Evolutionary conservation across 805 yeast species (phyloP).

Genomic region (Saccharomyces kudriavzevii): DNA sequence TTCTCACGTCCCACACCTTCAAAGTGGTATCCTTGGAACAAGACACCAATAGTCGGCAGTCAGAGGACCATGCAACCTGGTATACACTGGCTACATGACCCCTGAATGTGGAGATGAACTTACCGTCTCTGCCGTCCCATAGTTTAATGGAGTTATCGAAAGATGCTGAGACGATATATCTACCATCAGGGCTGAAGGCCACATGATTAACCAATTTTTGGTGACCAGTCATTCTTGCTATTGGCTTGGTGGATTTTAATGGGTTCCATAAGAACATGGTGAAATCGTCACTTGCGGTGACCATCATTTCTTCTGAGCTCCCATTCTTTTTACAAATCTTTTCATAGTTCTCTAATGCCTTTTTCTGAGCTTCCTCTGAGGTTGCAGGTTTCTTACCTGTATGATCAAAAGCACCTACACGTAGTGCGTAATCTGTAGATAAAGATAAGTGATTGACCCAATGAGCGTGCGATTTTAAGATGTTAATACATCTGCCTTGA

Average conservation of each 20-base stretch:
- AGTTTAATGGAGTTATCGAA: conserved; percentile 91
- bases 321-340: conserved; percentile 50
- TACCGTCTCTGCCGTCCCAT: conserved; percentile 94
- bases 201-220: conserved; percentile 95
- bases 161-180: conserved; percentile 82
- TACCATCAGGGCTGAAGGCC: conserved; percentile 90
- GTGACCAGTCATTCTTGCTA: conserved; percentile 94
- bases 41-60: conserved; percentile 81
- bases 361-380: conserved; percentile 40
- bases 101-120: conserved; percentile 78
- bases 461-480: conserved; percentile 85
- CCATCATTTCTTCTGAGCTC: conserved; percentile 72
- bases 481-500: conserved; percentile 69
- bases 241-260: conserved; percentile 64
- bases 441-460: conserved; percentile 95
- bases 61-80: conserved; percentile 97
- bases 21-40: conserved; percentile 94
- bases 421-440: conserved; percentile 79
- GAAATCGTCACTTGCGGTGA: conserved; percentile 93
- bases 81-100: conserved; percentile 98
- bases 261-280: conserved; percentile 99
- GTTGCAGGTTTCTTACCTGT: conserved; percentile 39
- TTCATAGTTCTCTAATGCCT: conserved; percentile 46
- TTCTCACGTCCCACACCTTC: conserved; percentile 91
- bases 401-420: conserved; percentile 86